Evolutionary conservation across 176 grass and related monocot species (phyloP).

Genomic region (Musa itinerans): DNA sequence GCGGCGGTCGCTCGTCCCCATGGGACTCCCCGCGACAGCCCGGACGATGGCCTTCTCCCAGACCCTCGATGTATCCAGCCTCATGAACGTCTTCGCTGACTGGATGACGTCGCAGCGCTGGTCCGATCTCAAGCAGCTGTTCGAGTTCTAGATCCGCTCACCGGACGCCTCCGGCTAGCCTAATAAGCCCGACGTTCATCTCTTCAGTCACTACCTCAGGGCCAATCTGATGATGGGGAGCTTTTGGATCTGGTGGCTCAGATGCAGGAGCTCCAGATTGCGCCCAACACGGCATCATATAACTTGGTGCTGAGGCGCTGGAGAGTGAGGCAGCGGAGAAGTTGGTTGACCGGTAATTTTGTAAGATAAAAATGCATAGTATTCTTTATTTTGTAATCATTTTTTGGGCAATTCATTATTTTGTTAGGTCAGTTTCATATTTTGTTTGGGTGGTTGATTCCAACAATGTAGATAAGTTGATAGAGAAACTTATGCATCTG

Average conservation of each 20-base stretch:
- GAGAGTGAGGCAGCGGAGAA: slow-evolving; percentile 20
- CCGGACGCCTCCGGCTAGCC: slow-evolving; percentile 70
- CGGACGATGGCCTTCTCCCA: slow-evolving; percentile 33
- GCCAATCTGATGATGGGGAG: slow-evolving; percentile 57
- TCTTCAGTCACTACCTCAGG: slow-evolving; percentile 87
- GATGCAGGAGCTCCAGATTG: slow-evolving; percentile 70
- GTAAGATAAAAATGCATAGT: background rate
- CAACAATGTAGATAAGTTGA: background rate
- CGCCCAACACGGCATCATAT: slow-evolving; percentile 69
- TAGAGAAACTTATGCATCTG: background rate
- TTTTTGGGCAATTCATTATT: background rate
- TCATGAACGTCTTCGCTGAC: slow-evolving; percentile 58
- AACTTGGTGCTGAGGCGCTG: slow-evolving; percentile 65
- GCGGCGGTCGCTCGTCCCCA: slow-evolving; percentile 38
- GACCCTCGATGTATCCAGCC: slow-evolving; percentile 30
- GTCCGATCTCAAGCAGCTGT: slow-evolving; percentile 55
- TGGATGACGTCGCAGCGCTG: slow-evolving; percentile 66
- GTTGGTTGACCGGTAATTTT: slow-evolving; percentile 22
- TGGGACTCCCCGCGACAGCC: background rate
- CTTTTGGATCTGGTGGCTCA: slow-evolving; percentile 68
- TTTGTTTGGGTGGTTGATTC: background rate
- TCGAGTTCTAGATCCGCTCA: slow-evolving; percentile 74
- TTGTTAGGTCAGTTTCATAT: background rate
- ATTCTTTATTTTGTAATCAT: background rate
- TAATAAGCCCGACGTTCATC: slow-evolving; percentile 76